A percentile compares a stretch with the other conserved stretches of the same genome.
phyloP scores from a whole-genome alignment of 345 rosid genomes.

The Lagerstroemia speciosa region DNA sequence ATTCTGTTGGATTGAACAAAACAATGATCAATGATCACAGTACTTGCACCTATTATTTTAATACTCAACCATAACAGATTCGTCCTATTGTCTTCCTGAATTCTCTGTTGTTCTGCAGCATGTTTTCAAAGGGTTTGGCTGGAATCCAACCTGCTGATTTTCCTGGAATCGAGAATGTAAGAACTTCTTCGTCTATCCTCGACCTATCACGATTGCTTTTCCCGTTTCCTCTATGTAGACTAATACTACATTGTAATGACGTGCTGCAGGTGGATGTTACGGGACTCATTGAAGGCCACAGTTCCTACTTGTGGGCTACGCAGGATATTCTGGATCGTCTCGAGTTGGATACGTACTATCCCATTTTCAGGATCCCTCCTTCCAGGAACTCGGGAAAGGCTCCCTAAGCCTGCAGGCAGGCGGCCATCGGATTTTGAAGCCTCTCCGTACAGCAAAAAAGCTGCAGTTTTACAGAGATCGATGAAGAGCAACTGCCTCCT shows the following conservation, averaged over 20 bases:
- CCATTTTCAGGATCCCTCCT: slow-evolving; percentile 42
- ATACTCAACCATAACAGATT: not conserved
- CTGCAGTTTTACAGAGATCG: not conserved
- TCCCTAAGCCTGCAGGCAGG: not conserved
- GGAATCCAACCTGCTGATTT: slow-evolving; percentile 70
- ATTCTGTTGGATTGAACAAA: not conserved
- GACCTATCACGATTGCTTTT: not conserved
- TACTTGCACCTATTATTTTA: not conserved
- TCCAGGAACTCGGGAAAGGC: slow-evolving; percentile 6
- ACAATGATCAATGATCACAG: not conserved
- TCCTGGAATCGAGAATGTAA: slow-evolving; percentile 88
- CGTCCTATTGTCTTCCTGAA: not conserved
- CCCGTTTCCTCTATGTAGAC: not conserved
- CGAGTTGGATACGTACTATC: slow-evolving; percentile 73
- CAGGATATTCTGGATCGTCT: slow-evolving; percentile 63
- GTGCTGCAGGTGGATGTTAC: slow-evolving; percentile 74
- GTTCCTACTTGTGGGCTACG: slow-evolving; percentile 81
- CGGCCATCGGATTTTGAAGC: not conserved
- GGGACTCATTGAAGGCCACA: slow-evolving; percentile 70
- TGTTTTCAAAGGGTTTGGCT: slow-evolving; percentile 82
- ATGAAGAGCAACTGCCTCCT: no score
- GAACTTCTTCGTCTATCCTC: slow-evolving; percentile 1
- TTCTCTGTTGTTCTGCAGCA: slow-evolving; percentile 30
- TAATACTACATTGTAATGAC: not conserved
- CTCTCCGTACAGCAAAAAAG: not conserved